Evolutionary conservation across 176 grass and related monocot species (phyloP), one percentile per base, ranked within the genome.

Genomic region (Carex cristatella): DNA sequence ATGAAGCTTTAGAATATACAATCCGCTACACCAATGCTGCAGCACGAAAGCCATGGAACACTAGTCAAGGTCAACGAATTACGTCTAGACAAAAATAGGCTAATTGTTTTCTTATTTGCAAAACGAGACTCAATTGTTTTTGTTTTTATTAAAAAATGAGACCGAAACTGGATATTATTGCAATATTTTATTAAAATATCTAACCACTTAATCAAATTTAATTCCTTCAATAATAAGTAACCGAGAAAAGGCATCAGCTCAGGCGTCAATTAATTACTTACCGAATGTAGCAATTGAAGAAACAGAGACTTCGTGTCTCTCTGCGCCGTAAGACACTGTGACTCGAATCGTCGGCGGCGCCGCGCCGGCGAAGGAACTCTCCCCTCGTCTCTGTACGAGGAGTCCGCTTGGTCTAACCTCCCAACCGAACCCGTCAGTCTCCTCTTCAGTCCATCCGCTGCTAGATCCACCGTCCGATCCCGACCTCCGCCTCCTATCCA

Each of bases 401-500:
- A 97, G 89, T 18, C 95, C 95, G 61, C 95, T 86, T 2, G 95
- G 95, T 31, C 95, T 87, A 38, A 94, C 89, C 89, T 94, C 95
- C 89, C 88, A 97, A 3, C 89, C 89, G 7, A 57, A 67, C 77
- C 79, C 84, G 18, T 87, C 85, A 2, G 83, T 82, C n/a, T 86
- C 92, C 83, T 88, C 90, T 8, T 91, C 92, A 49, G 92, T 87
- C 91, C 92, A 94, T n/a, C 94, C 92, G 77, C 94, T 90, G 87
- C 94, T 97, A 61, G 95, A 94, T 77, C 95, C 94, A 8, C 90
- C 89, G 79, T 97, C 92, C 19, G 95, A 98, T 81, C 86, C 92
- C 66, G 92, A 94, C 82, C 91, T 82, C 72, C 87, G 87, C 87
- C 92, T 93, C 86, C 85, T 90, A 87, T 55, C 76, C 81, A 87